A percentile compares a stretch with the other conserved stretches of the same genome.
Evolutionary conservation across 2,329 filamentous ascomycete species (phyloP).

Genomic region (Cadophora malorum): DNA sequence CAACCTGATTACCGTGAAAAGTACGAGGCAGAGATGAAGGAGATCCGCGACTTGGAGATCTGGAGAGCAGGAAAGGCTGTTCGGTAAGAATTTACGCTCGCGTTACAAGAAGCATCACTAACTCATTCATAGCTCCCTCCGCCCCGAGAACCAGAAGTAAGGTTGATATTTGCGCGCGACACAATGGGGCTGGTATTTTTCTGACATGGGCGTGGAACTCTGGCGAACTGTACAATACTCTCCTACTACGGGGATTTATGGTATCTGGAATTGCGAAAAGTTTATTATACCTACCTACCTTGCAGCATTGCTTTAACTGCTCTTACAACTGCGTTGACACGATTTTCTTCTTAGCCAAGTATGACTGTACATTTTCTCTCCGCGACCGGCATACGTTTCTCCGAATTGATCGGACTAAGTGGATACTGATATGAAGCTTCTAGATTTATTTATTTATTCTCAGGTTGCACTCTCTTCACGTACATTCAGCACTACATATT

Average conservation of each 20-base stretch:
- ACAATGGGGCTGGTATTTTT: conserved; percentile 33
- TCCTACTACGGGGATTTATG: conserved; percentile 39
- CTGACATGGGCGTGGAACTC: conserved; percentile 36
- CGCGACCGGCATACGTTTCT: conserved; percentile 35
- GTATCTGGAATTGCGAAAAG: conserved; percentile 45
- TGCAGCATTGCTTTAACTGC: conserved; percentile 6
- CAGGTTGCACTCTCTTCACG: neutral
- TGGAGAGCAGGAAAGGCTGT: conserved; percentile 99
- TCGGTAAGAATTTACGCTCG: conserved; percentile 60
- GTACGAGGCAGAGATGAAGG: conserved; percentile 98
- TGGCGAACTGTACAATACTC: conserved; percentile 47
- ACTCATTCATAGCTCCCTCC: conserved; percentile 64
- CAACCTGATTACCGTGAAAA: conserved; percentile 95
- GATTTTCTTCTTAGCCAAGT: conserved; percentile 20
- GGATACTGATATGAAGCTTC: conserved; percentile 17
- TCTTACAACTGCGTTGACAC: conserved; percentile 25
- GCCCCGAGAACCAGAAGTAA: conserved; percentile 84
- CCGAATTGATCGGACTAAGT: conserved; percentile 22
- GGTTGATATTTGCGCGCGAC: conserved; percentile 20
- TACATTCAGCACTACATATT: conserved; percentile 4
- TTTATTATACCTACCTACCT: conserved; percentile 36
- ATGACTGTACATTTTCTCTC: conserved; percentile 23
- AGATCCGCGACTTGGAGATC: conserved; percentile 98
- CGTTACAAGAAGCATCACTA: conserved; percentile 21
- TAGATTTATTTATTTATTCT: conserved; percentile 1